These are phyloP conservation scores for Pyrrhoderma noxium DNA, from an alignment of 1,284 basidiomycete species.

Conservation along the genomic window DNA sequence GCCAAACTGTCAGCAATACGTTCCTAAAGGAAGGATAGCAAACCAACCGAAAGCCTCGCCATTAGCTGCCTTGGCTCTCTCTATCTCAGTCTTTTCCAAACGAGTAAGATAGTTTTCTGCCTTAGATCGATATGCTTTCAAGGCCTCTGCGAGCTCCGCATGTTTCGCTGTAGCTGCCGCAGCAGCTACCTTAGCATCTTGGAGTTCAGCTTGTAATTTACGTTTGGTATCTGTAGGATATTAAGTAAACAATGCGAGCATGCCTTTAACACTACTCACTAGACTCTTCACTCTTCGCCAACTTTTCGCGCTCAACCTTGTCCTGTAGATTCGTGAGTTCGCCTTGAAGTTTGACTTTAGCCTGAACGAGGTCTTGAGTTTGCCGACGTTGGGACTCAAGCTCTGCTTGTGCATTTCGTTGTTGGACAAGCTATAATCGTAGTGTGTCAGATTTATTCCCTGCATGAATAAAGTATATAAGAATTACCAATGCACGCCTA, in stretches of 20 bases:
- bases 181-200: conserved; percentile 60
- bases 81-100: conserved; percentile 67
- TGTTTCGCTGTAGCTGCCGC: conserved; percentile 54
- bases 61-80: conserved; percentile 54
- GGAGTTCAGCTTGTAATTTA: conserved; percentile 52
- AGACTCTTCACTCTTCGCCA: conserved; percentile 50
- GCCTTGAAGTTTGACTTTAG: conserved; percentile 52
- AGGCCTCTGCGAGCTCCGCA: conserved; percentile 57
- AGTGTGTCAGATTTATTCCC: conserved; percentile 1
- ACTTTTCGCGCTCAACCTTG: conserved; percentile 45
- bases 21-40: neutral
- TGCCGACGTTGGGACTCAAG: conserved; percentile 56
- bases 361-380: conserved; percentile 47
- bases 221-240: conserved; percentile 43
- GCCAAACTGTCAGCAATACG: conserved; percentile 12
- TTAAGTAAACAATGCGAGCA: conserved; percentile 1
- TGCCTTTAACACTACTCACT: conserved; percentile 31
- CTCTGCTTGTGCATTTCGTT: conserved; percentile 57
- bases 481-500: conserved; percentile 58
- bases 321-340: conserved; percentile 51
- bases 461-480: neutral
- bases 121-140: conserved; percentile 62
- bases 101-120: conserved; percentile 51
- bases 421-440: conserved; percentile 49
- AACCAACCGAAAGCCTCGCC: conserved; percentile 54